phyloP scores from a whole-genome alignment of 2,329 filamentous ascomycete genomes.

The Magnaporthiopsis incrustans region DNA sequence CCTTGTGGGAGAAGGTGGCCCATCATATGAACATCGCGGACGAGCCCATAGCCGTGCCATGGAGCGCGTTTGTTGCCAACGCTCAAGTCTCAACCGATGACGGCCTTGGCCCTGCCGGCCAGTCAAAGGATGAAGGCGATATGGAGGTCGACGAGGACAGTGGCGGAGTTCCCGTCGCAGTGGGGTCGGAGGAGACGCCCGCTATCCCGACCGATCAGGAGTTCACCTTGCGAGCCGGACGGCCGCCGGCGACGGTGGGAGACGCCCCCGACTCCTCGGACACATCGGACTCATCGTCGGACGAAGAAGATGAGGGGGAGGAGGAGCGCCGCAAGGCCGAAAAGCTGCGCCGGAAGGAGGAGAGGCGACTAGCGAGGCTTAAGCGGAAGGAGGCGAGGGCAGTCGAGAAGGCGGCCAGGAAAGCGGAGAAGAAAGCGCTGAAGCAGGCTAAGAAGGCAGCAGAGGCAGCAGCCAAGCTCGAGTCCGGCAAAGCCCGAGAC shows the following conservation, averaged over 20 bases:
- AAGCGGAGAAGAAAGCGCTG: slow-evolving; percentile 10
- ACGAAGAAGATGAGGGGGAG: slow-evolving; percentile 15
- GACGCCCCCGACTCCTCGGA: slow-evolving; percentile 2
- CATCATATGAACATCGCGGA: neutral
- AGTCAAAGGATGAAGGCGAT: neutral
- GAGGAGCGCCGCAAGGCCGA: slow-evolving; percentile 11
- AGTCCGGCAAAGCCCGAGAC: slow-evolving; percentile 6
- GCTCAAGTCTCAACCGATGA: slow-evolving; percentile 1
- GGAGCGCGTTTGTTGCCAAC: slow-evolving; percentile 12
- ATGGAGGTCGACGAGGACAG: slow-evolving; percentile 3
- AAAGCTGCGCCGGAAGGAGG: slow-evolving; percentile 14
- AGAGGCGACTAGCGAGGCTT: slow-evolving; percentile 19
- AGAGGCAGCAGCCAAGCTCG: slow-evolving; percentile 12
- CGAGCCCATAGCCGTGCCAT: slow-evolving; percentile 11
- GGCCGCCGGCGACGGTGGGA: slow-evolving; percentile 7
- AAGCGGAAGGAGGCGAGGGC: slow-evolving; percentile 32
- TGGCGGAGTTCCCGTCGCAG: neutral
- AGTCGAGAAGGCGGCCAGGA: slow-evolving; percentile 18
- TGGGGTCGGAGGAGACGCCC: neutral
- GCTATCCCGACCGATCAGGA: neutral
- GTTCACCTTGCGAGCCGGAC: slow-evolving; percentile 8
- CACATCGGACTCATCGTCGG: slow-evolving; percentile 4
- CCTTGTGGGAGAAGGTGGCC: slow-evolving; percentile 7
- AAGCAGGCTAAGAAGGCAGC: slow-evolving; percentile 13
- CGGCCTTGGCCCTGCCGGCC: neutral